These are phyloP conservation scores for Globisporangium paddicum DNA, from an alignment of 352 stramenopile species.

Conservation along the genomic window DNA sequence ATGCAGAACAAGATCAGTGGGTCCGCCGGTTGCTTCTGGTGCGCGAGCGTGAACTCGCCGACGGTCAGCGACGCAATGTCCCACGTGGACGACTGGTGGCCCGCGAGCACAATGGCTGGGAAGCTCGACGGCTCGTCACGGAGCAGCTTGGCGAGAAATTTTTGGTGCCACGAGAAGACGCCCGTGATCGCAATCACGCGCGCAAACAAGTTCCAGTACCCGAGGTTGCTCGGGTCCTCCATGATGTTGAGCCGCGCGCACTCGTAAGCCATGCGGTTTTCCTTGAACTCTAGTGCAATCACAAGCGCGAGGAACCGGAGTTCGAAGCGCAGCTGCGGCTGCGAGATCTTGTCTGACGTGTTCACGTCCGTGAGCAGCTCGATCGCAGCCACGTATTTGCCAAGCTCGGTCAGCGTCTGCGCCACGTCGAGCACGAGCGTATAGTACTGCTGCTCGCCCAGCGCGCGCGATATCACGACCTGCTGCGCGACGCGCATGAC, in stretches of 20 bases:
- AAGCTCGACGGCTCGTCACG: constrained; percentile 74
- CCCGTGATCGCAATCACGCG: constrained; percentile 80
- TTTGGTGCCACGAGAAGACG: constrained; percentile 86
- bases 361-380: constrained; percentile 86
- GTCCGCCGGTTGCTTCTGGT: constrained; percentile 71
- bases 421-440: constrained; percentile 75
- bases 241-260: constrained; percentile 85
- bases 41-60: constrained; percentile 78
- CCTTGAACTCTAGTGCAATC: constrained; percentile 80
- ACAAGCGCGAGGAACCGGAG: constrained; percentile 80
- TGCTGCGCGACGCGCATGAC: constrained; percentile 82
- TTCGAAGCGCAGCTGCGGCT: constrained; percentile 69
- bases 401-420: constrained; percentile 70
- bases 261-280: constrained; percentile 86
- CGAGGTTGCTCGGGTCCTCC: constrained; percentile 73
- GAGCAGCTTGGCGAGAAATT: constrained; percentile 80
- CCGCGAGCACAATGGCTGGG: constrained; percentile 72
- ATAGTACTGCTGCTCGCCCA: constrained; percentile 75
- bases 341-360: constrained; percentile 77
- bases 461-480: constrained; percentile 67
- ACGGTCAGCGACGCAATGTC: constrained; percentile 83
- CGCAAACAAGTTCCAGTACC: constrained; percentile 85
- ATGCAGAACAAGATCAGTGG: constrained; percentile 83
- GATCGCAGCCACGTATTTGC: constrained; percentile 80
- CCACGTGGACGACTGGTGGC: constrained; percentile 79